phyloP scores from a whole-genome alignment of 2,329 filamentous ascomycete genomes.

The Incumbomyces lentus region DNA sequence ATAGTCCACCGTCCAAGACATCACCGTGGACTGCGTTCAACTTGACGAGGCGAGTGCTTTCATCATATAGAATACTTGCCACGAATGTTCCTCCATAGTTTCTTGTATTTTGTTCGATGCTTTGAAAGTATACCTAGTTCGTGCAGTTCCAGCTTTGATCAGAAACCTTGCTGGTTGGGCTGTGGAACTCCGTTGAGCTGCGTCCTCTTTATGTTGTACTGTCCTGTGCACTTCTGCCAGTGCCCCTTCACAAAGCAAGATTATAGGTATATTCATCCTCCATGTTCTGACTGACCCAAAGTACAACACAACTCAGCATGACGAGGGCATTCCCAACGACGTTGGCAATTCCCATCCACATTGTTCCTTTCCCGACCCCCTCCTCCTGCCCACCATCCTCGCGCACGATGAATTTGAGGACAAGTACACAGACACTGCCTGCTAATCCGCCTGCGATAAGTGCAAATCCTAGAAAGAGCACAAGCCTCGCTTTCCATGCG shows the following conservation, averaged over 20 bases:
- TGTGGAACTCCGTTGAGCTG: too few species aligned
- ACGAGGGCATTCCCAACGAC: constrained; percentile 54
- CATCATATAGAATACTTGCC: too few species aligned
- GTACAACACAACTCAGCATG: constrained; percentile 56
- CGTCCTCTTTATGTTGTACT: too few species aligned
- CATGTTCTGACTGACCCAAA: constrained; percentile 63
- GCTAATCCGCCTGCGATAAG: constrained; percentile 58
- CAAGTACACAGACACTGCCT: constrained; percentile 56
- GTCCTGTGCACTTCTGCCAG: too few species aligned
- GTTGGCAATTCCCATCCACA: constrained; percentile 60
- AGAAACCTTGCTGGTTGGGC: too few species aligned
- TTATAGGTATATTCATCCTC: constrained; percentile 65
- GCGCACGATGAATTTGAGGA: constrained; percentile 56
- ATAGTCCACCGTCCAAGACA: too few species aligned
- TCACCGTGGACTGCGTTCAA: too few species aligned
- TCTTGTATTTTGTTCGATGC: too few species aligned
- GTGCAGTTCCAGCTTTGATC: too few species aligned
- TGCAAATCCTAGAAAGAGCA: constrained; percentile 60
- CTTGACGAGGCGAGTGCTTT: too few species aligned
- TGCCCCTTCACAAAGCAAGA: constrained; percentile 43
- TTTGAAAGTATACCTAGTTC: too few species aligned
- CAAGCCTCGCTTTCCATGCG: constrained; percentile 60
- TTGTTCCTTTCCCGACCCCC: constrained; percentile 30
- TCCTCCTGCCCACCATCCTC: constrained; percentile 41
- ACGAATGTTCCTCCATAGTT: too few species aligned